Evolutionary conservation across 371 early-diverging fungal genomes (phyloP), one percentile per base, ranked within the genome.

Genomic region (Mucor racemosus): DNA sequence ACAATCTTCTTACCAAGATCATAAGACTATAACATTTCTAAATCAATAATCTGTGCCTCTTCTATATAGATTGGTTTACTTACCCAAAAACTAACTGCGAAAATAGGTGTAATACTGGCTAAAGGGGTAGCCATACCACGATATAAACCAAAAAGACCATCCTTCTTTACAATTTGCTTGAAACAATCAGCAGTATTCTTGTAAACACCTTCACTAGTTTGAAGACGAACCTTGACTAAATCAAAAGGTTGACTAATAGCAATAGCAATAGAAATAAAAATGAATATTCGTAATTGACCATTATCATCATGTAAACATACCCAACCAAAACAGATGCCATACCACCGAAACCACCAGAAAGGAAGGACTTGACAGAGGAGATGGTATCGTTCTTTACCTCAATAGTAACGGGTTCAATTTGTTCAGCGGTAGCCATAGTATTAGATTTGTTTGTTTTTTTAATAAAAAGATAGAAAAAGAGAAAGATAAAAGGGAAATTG

Each of bases 281-380:
- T 26, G 1, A 26, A 26, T 26, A 26, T 26, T 26, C 26, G 26
- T 26, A 26, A 26, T 26, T 26, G 26, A 1, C 26, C 26, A 26
- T 26, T 3, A 26, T 34, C 3, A 17, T 55, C 10, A 58, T 56
- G 39, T 33, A 36, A 7, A 66, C 71, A 75, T 77, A 84, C 84
- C 89, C 91, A 44, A 85, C 93, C 53, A 93, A 76, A 58, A 93
- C 93, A 60, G 88, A 75, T 35, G 88, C 84, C 75, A 93, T 90
- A 71, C 95, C 95, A 80, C 95, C 95, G 70, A 95, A 92, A 54
- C 97, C 99, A 71, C 99, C 98, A 19, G 95, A 91, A 72, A 99
- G 77, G 81, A 98, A 95, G 48, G 97, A 96, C 86, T 97, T 95
- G 74, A 93, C 80, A 39, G 81, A 79, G 10, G 79, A 78, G 34